Evolutionary conservation across 176 grass and related monocot species (phyloP).

Genomic region (Triticum timopheevii): DNA sequence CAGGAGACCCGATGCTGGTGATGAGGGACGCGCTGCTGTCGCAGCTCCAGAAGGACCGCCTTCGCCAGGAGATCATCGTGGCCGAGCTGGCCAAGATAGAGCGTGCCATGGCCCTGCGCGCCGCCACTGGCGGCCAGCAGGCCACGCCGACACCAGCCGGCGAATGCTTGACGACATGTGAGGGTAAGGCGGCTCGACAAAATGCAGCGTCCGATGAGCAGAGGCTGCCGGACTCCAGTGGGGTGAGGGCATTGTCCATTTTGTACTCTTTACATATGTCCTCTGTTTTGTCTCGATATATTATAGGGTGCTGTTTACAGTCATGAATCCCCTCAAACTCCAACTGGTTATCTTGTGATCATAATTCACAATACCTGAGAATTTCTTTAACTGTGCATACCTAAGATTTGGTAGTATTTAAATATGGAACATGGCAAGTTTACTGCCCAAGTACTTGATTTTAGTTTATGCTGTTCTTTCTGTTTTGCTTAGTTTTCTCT

Average conservation of each 20-base stretch:
- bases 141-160: too few species aligned
- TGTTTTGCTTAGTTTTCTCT: too few species aligned
- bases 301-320: neutral
- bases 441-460: too few species aligned
- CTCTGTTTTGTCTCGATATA: neutral
- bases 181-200: neutral
- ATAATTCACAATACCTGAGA: neutral
- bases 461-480: too few species aligned
- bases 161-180: too few species aligned
- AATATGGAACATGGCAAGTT: too few species aligned
- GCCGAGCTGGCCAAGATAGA: constrained; percentile 39
- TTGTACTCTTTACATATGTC: neutral
- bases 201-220: neutral
- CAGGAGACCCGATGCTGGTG: constrained; percentile 24
- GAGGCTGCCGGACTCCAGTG: neutral
- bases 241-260: constrained; percentile 20
- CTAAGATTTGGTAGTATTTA: neutral
- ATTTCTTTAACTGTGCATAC: too few species aligned
- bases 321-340: neutral
- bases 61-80: constrained; percentile 38
- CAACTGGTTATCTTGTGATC: neutral
- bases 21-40: constrained; percentile 40
- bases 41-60: constrained; percentile 35
- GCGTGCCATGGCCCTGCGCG: neutral
- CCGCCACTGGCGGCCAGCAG: neutral